phyloP scores from a whole-genome alignment of 345 rosid genomes.

The Eucalyptus tenuipes region DNA sequence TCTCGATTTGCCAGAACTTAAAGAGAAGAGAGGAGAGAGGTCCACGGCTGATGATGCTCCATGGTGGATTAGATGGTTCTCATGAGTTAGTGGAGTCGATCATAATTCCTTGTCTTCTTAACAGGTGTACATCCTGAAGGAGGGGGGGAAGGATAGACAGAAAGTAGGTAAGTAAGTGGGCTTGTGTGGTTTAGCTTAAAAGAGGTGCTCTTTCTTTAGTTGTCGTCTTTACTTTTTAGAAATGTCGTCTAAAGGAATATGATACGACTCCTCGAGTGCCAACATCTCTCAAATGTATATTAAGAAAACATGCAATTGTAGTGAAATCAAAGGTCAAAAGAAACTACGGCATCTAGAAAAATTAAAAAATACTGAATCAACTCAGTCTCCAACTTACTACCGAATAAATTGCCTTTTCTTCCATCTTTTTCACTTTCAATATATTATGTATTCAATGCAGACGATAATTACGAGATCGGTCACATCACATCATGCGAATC shows the following conservation, averaged over 20 bases:
- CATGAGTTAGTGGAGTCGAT: background rate
- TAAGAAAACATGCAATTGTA: background rate
- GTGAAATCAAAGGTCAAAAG: background rate
- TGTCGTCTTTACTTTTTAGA: background rate
- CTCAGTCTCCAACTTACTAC: background rate
- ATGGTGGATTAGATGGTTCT: background rate
- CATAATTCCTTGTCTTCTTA: background rate
- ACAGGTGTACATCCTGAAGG: background rate
- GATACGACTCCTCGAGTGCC: background rate
- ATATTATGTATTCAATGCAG: background rate
- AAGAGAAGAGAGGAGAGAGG: background rate
- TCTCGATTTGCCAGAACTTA: fast-evolving
- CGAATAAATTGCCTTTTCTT: background rate
- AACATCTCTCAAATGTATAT: background rate
- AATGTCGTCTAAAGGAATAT: background rate
- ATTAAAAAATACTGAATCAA: background rate
- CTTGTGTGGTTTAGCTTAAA: background rate
- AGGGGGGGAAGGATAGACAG: background rate
- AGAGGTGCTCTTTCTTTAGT: background rate
- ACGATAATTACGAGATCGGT: background rate
- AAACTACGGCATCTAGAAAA: background rate
- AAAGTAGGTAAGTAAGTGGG: background rate
- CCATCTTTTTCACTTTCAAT: background rate
- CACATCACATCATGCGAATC: background rate
- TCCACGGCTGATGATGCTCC: background rate